A percentile compares a stretch with the other conserved stretches of the same genome.
Evolutionary conservation across 202 grass and related monocot species (phyloP).

Genomic region (Carex sylvatica): DNA sequence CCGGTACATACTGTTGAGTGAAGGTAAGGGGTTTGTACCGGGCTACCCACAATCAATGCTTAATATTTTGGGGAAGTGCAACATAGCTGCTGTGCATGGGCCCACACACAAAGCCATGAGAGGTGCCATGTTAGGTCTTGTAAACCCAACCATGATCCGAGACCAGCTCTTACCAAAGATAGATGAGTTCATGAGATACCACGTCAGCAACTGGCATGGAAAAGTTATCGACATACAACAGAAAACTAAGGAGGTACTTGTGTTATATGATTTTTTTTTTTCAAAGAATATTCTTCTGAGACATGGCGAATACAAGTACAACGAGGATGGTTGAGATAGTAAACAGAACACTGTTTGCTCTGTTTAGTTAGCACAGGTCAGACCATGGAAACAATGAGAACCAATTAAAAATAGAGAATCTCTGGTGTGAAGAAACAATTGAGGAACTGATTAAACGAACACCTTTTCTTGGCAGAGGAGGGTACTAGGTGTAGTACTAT

Average conservation of each 20-base stretch:
- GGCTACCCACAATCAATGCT: conserved; percentile 93
- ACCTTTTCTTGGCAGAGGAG: neutral
- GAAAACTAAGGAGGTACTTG: conserved; percentile 79
- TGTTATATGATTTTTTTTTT: neutral
- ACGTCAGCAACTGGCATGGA: conserved; percentile 54
- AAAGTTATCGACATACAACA: conserved; percentile 69
- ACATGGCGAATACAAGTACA: conserved; percentile 3
- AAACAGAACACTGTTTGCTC: conserved; percentile 13
- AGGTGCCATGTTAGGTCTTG: conserved; percentile 63
- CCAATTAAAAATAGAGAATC: neutral
- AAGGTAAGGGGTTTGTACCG: conserved; percentile 62
- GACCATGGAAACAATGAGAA: neutral
- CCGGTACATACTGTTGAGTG: conserved; percentile 51
- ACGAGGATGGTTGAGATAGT: neutral
- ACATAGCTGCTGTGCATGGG: conserved; percentile 81
- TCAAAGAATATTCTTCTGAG: conserved; percentile 15
- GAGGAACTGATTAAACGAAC: neutral
- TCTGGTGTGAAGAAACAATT: neutral
- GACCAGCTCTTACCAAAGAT: conserved; percentile 64
- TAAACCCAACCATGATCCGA: conserved; percentile 58
- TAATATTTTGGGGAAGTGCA: conserved; percentile 62
- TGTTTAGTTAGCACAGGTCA: conserved; percentile 1
- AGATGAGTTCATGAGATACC: conserved; percentile 65
- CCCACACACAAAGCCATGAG: conserved; percentile 67
- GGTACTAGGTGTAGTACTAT: neutral